These are phyloP conservation scores for Paraphaeosphaeria sporulosa DNA, from an alignment of 2,329 filamentous ascomycete genomes.

Conservation along the genomic window DNA sequence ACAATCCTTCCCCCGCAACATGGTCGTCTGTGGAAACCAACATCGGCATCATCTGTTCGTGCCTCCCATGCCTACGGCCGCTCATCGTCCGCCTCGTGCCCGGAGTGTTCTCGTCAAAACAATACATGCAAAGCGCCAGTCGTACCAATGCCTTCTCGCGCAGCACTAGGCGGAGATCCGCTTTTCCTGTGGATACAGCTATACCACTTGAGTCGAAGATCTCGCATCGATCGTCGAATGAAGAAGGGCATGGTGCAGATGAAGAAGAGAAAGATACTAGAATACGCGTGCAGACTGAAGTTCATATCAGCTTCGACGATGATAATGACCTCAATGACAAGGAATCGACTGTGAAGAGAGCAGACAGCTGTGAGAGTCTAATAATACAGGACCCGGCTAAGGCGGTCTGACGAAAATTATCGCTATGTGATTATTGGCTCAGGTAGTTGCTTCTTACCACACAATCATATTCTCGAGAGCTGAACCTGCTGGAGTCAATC, in stretches of 20 bases:
- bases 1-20: constrained; percentile 43
- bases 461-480: too few relatives aligned
- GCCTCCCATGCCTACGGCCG: constrained; percentile 39
- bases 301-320: neutral
- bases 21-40: constrained; percentile 44
- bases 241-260: neutral
- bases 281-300: neutral
- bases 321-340: neutral
- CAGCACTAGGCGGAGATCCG: neutral
- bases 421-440: too few relatives aligned
- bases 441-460: too few relatives aligned
- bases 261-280: neutral
- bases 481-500: too few relatives aligned
- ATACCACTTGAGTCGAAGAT: neutral
- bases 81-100: constrained; percentile 35
- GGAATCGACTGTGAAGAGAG: neutral
- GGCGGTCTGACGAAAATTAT: neutral
- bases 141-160: neutral
- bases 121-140: constrained; percentile 11
- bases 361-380: neutral
- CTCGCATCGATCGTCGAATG: neutral
- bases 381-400: neutral
- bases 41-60: constrained; percentile 46
- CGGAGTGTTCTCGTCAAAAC: constrained; percentile 26
- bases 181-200: neutral